Evolutionary conservation across 2,329 filamentous ascomycete genomes (phyloP).

Genomic region (Fulvia fulva): DNA sequence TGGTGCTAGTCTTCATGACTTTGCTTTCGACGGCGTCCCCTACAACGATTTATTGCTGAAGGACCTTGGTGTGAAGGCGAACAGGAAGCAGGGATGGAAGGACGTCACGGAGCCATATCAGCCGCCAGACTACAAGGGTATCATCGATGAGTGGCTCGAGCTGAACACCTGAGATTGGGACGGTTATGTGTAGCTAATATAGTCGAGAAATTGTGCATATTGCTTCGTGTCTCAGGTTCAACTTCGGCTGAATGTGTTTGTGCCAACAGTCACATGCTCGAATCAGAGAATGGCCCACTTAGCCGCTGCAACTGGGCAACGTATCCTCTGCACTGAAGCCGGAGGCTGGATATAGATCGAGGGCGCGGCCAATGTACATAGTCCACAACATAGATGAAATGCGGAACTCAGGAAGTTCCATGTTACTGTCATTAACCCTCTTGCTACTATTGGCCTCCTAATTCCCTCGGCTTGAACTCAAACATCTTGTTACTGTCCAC

Average conservation of each 20-base stretch:
- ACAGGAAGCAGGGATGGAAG: slow-evolving; percentile 51
- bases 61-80: slow-evolving; percentile 59
- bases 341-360: too few relatives aligned
- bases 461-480: slow-evolving; percentile 16
- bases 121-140: slow-evolving; percentile 53
- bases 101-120: slow-evolving; percentile 58
- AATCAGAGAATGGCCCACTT: neutral
- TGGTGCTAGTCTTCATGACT: slow-evolving; percentile 60
- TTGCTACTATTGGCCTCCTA: neutral
- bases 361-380: too few relatives aligned
- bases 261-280: neutral
- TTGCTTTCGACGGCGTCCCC: slow-evolving; percentile 71
- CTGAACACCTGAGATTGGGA: slow-evolving; percentile 10
- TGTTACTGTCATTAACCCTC: neutral
- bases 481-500: slow-evolving; percentile 58
- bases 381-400: too few relatives aligned
- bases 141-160: slow-evolving; percentile 52
- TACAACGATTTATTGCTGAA: slow-evolving; percentile 66
- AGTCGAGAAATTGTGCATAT: neutral
- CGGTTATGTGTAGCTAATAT: neutral
- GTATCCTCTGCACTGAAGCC: too few relatives aligned
- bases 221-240: neutral
- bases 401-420: too few relatives aligned
- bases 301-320: too few relatives aligned
- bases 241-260: neutral